Base-by-base conservation (phyloP, 2,329 filamentous ascomycete genomes). In the Fusarium drepaniforme region DNA sequence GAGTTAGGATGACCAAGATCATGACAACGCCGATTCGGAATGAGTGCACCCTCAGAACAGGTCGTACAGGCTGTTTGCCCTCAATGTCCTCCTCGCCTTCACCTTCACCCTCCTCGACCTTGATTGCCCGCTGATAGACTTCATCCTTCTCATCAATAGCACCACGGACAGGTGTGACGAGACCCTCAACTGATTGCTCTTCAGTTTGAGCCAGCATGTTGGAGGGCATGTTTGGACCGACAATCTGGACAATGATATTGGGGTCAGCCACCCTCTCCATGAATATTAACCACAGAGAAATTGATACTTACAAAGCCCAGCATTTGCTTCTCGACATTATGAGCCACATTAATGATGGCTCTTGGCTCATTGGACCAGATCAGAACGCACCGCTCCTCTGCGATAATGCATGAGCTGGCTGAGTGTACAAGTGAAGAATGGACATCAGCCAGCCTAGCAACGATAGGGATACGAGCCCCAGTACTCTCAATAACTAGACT, bases 281-380 rank as follows among this genome's bases (percentile, higher is more conserved):
- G 11, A 6, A 2, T 8, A 4, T 1, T 18, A 8, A 2, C 18
- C 15, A 13, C 3, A n/a, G 30, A 28, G 40, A 7, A 12, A 8
- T 37, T n/a, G 8, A 9, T 0, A 76, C 78, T 75, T 73, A 79
- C 78, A 49, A 78, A 66, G 0, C 68, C 77, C 2, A 80, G 21
- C 61, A 79, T 71, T 38, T 80, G 77, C 66, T 77, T 80, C 62
- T 80, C 78, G 7, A 80, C 62, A 23, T 71, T 76, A 44, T 80
- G 75, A 4, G 78, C 76, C 3, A 72, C 75, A 5, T 72, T 79
- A 21, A 80, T 68, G 18, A 80, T 69, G 1, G 67, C 73, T 23
- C 68, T 76, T 2, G 78, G 51, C 3, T 78, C 76, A 18, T 78
- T 70, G 1, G 78, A 77, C 78, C 78, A 80, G 9, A 80, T 65